A percentile compares a stretch with the other conserved stretches of the same genome.
Conservation (phyloP, 768 basidiomycete genomes). For the Tephrocybe sp. region DNA sequence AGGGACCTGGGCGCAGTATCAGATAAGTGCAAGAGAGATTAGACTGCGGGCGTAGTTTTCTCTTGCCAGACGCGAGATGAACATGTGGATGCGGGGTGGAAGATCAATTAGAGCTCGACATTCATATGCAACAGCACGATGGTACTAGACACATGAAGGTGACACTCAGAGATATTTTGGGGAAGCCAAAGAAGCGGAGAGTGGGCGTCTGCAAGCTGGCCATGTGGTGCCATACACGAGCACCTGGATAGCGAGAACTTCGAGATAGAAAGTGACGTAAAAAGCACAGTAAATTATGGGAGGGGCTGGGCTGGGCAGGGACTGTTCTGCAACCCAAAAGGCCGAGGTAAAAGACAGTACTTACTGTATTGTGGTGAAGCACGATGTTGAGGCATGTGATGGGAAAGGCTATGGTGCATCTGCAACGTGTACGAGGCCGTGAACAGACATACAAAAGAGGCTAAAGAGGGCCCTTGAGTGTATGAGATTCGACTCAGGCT, state of each 20-base stretch:
- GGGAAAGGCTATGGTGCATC: constrained; percentile 7
- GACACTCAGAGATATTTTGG: not conserved
- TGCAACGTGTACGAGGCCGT: constrained; percentile 16
- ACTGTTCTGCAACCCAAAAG: constrained; percentile 2
- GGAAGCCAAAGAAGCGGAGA: not conserved
- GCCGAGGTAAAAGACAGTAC: too few species aligned
- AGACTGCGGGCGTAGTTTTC: too few species aligned
- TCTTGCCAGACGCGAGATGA: too few species aligned
- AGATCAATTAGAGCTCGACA: too few species aligned
- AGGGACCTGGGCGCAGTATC: too few species aligned
- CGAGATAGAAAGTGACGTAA: constrained; percentile 10
- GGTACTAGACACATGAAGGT: not conserved
- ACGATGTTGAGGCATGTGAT: constrained; percentile 16
- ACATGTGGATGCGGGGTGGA: too few species aligned
- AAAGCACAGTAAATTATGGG: not conserved
- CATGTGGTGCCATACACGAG: constrained; percentile 6
- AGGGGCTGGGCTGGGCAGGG: constrained; percentile 1
- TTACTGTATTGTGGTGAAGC: too few species aligned
- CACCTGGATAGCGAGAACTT: not conserved
- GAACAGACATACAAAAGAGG: constrained; percentile 20
- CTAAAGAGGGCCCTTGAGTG: constrained; percentile 4
- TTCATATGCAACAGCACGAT: constrained; percentile 3
- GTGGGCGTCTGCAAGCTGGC: not conserved
- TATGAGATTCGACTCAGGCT: constrained; percentile 12
- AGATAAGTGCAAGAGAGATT: too few species aligned